Evolutionary conservation across 441 rosid species (phyloP), one percentile per base, ranked within the genome.

Genomic region (Gossypium trilobum): DNA sequence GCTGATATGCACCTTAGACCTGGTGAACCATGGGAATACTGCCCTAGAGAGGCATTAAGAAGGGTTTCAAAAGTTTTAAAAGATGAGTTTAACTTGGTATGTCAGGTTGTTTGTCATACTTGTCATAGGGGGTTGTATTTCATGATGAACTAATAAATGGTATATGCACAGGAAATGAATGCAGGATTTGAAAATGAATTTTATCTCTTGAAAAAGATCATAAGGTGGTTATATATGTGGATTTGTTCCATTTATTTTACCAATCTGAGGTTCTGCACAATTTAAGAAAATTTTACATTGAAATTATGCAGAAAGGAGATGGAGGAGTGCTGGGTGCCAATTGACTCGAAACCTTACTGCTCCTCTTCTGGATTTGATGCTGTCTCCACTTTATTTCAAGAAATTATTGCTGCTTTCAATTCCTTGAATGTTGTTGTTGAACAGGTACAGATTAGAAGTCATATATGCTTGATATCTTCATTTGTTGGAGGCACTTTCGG

Each of bases 141-240:
- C 9, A 68, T 65, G 33, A 62, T 72, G 68, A 19, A 74, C 42
- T 81, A 71, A 60, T 63, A 39, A 14, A 62, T 50, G 33, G 4
- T 67, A 51, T 72, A 14, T 74, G n/a, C 68, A 60, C 84, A 94
- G 97, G 91, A 80, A 60, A 80, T 95, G 93, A 88, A 92, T 84
- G 96, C 99, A 25, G 99, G 99, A 75, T 95, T 91, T 75, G 99
- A 95, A 77, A 92, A 82, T 77, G 99, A 95, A 80, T 95, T 95
- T 80, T 82, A 82, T 74, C 88, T 95, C 75, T 85, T 95, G 75
- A 92, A 91, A 86, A 87, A 82, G 71, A 78, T 75, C 44, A 70
- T 77, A 29, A 73, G 91, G 97, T 91, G 77, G 82, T 10, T 0
- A 31, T 56, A 33, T 22, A 20, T 73, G 70, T 19, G 36, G 36